Evolutionary conservation across 2,329 filamentous ascomycete genomes (phyloP), one percentile per base, ranked within the genome.

Genomic region (Alternaria triticina): DNA sequence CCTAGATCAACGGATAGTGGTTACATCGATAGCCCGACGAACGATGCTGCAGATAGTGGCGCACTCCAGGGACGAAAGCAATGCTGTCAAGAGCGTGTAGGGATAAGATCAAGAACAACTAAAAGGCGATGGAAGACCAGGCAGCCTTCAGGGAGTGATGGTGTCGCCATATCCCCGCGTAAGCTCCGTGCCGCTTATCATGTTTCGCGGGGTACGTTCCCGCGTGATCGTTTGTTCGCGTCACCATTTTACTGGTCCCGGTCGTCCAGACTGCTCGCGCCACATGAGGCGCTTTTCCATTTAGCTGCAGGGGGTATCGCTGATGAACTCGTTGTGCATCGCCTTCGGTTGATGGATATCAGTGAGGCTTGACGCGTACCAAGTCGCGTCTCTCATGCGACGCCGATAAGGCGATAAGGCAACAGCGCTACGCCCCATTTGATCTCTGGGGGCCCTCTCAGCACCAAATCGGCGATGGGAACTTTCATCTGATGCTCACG

Each of bases 121-220:
- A 54, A 46, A 54, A 22, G 27, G 46, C 25, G 28, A 46, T 28
- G 54, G 15, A 50, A 40, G 23, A 50, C 45, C 36, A 64, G 51
- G 51, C 54, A 46, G 43, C 59, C 13, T 47, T 60, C 54, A 55
- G 59, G 57, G 62, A 43, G 55, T 49, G 56, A 64, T 55, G 66
- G 60, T 57, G 49, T 58, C 43, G 66, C 65, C 66, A 54, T 71
- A 68, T 65, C 67, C 68, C 70, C 69, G 68, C 69, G 63, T 64
- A 64, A 71, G 71, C 69, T 73, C 68, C 67, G 65, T 30, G 55
- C 64, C 62, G 59, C 69, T 68, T 73, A 72, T 73, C 69, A 67
- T 59, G 59, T 63, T 66, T 66, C 65, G 70, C 70, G 71, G 71
- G 71, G 71, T 70, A 73, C 56, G 44, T 46, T 58, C 40, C 61